Evolutionary conservation across 352 stramenopile species (phyloP), one percentile per base, ranked within the genome.

Genomic region (Discostella stelligera): DNA sequence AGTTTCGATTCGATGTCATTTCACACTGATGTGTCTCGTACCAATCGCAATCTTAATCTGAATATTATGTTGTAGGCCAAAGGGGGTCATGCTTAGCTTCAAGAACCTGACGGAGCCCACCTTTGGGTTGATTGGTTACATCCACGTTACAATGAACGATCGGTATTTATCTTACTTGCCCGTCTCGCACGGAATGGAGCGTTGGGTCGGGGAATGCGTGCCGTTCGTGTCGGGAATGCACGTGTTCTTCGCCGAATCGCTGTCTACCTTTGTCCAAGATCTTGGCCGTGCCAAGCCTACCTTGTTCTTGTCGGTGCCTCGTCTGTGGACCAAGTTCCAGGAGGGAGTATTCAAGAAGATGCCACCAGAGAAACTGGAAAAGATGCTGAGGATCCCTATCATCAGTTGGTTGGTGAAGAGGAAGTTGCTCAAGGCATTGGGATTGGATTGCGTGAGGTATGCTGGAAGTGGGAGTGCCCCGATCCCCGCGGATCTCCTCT

Each of bases 301-400:
- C 10, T 39, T 90, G 13, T 90, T 90, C 52, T 54, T 89, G 23
- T 89, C 81, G 20, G 84, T 90, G 41, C 84, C 84, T 52, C 81
- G 84, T 71, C 54, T 90, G 0, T 90, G 84, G 84, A 90, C 84
- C 11, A 90, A 90, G 58, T 90, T 90, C 70, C 78, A 88, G 70
- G 54, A 75, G 44, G 84, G 84, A 54, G 84, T 90, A 7, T 88
- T 89, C 39, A 67, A 66, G 14, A 90, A 90, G 41, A 82, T 86
- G 74, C 69, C 82, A 10, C 71, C 81, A 50, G 66, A 71, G 64
- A 88, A 87, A 49, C 56, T 90, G 20, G 66, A 80, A 2, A 76
- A 79, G 16, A 44, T 90, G 18, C 59, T 90, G 16, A 86, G 64
- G 21, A 88, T 87, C 62, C 84, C 84, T 9, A 46, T 90, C 18